Evolutionary conservation across 129 eudicot genomes (phyloP), one percentile per base, ranked within the genome.

Genomic region (Sambucus nigra): DNA sequence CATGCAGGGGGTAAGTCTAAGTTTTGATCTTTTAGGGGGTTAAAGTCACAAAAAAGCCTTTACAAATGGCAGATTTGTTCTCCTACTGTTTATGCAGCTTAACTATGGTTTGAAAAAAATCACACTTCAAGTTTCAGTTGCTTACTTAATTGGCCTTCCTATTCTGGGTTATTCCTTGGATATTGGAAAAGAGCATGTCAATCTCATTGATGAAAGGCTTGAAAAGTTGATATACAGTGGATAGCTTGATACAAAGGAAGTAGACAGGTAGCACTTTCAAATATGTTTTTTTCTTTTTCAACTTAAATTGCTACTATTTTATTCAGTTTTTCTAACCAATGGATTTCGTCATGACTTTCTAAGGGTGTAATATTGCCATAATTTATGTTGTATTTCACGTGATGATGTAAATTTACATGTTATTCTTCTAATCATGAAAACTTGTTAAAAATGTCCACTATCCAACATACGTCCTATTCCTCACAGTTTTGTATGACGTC

Each of bases 141-240:
- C 89, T 35, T 91, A 91, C 73, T 76, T 91, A 79, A 75, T 91
- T 49, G 99, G 99, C 60, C 69, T 86, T 47, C 99, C 99, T 0
- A 91, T 91, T 44, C 78, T 91, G 25, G 94, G 83, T 4, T 86
- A 91, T 73, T 82, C 95, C 8, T 61, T 91, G 76, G 99, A 91
- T 54, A 91, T 86, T 35, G 99, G 99, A n/a, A 91, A 86, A 72
- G 95, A 91, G 76, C 81, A 91, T 57, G 95, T 91, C 54, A 91
- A 91, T 64, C 87, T 91, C 35, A 82, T 73, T 25, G 88, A 91
- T 66, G 76, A 91, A 78, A 79, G 61, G 51, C 77, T 91, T 53
- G 98, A 91, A 67, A 91, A 86, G 69, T 76, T 91, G 20, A 79
- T 91, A 52, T 91, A 91, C 56, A 86, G 99, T 56, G 99, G 99